These are phyloP conservation scores for Tulasnella sp. DNA, from an alignment of 768 basidiomycete species.

Conservation along the genomic window DNA sequence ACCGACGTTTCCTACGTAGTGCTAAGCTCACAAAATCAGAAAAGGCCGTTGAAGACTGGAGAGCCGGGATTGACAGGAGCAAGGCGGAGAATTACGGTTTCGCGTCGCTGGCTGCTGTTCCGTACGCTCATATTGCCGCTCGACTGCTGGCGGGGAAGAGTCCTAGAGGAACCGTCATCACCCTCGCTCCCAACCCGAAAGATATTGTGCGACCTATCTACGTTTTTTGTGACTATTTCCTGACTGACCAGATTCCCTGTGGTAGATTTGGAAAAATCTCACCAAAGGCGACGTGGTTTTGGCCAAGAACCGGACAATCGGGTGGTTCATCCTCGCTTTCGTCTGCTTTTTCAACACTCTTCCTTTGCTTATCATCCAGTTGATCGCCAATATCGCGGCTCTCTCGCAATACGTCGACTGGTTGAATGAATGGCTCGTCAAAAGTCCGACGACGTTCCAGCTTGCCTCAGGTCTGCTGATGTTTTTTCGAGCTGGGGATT, in stretches of 20 bases:
- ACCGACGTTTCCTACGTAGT: slow-evolving; percentile 19
- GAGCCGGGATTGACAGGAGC: slow-evolving; percentile 40
- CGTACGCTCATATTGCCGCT: slow-evolving; percentile 80
- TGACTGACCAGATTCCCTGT: background rate
- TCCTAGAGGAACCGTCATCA: slow-evolving; percentile 59
- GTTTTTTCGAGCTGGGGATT: background rate
- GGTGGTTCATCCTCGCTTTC: slow-evolving; percentile 63
- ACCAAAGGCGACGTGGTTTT: slow-evolving; percentile 57
- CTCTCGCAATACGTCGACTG: slow-evolving; percentile 49
- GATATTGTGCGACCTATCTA: slow-evolving; percentile 48
- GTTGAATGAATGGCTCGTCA: slow-evolving; percentile 54
- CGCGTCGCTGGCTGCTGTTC: slow-evolving; percentile 59
- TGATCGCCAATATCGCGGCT: slow-evolving; percentile 74
- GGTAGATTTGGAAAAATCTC: slow-evolving; percentile 87
- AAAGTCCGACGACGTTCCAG: slow-evolving; percentile 59
- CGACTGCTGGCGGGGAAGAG: slow-evolving; percentile 54
- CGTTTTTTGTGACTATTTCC: slow-evolving; percentile 12
- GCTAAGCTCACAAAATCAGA: slow-evolving; percentile 51
- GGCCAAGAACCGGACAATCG: slow-evolving; percentile 52
- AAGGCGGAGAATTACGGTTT: slow-evolving; percentile 50
- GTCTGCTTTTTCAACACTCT: slow-evolving; percentile 94
- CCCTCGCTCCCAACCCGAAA: slow-evolving; percentile 77
- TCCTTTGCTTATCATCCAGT: slow-evolving; percentile 80
- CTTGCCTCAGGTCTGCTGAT: slow-evolving; percentile 55
- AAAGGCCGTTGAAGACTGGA: slow-evolving; percentile 57